Evolutionary conservation across 2,329 filamentous ascomycete species (phyloP), one percentile per base, ranked within the genome.

Genomic region (Ophiocordyceps robertsii): DNA sequence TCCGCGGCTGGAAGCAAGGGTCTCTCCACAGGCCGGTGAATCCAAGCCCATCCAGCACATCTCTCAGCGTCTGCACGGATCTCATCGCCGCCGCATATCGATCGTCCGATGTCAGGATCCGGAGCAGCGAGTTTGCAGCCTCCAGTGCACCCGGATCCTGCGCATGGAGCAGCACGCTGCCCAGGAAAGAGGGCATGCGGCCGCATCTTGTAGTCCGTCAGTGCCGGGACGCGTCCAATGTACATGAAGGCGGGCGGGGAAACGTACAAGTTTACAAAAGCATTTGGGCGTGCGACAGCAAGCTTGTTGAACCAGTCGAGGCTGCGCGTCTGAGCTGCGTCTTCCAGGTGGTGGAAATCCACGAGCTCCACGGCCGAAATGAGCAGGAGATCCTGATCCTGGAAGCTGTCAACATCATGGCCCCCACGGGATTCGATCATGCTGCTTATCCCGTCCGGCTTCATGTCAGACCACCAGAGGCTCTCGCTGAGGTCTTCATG

Each of bases 281-380:
- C 76, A 8, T 64, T 59, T 3, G 77, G 75, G 19, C 78, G 64
- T 17, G 64, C 64, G 10, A 56, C 51, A 3, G 77, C 76, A 27
- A 83, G 57, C 40, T 71, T 64, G 41, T 73, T 75, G 31, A 84
- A 64, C 75, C 78, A 81, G 14, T 63, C 54, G 3, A 84, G 60
- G 14, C 67, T 73, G 13, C 75, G 67, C 37, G 72, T 70, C 54
- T 83, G 79, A 16, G 78, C 67, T 2, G 65, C 64, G 43, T 82
- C 77, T 44, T 83, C 79, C 8, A 82, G 61, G 44, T 73, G 73
- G 43, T 74, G 71, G 51, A 84, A 83, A 53, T 84, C 80, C 10
- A 83, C 72, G 36, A 83, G 64, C 52, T 75, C 71, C 43, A 83
- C 77, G 1, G 75, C 75, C 3, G 75, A 74, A 46, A 75, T 77